Evolutionary conservation across 1,284 basidiomycete species (phyloP), one percentile per base, ranked within the genome.

Genomic region (Cryptococcus maquisensis): DNA sequence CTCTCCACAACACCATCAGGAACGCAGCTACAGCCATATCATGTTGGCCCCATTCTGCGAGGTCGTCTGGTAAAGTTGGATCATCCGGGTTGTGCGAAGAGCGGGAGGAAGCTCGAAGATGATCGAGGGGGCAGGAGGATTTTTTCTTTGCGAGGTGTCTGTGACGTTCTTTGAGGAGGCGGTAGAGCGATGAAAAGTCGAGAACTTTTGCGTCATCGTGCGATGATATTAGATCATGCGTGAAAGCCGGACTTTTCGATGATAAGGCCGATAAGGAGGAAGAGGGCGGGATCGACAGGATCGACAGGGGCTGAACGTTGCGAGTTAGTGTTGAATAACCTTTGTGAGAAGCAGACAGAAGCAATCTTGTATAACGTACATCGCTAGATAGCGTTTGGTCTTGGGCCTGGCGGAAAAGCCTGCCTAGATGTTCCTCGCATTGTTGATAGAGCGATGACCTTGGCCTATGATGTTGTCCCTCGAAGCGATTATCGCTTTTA

Each of bases 1-100:
- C 79, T 63, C 85, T 87, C 94, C 94, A 98, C 3, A 98, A 77
- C 0, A 94, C 79, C 74, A 98, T 92, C 42, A 97, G 78, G 73
- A 88, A 98, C 0, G 92, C 91, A 3, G 91, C 93, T 46, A 95
- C 91, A 1, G 88, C 89, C 44, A 95, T 86, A 71, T 96, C 92
- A 84, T 82, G 76, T 61, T 59, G 56, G 24, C 70, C 72, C 71
- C 71, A 74, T 61, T 61, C 53, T 16, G 72, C 67, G 21, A 73
- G 39, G 49, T 67, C 56, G 53, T 55, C 52, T 54, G 53, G 47
- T 24, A 58, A 23, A 26, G 45, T 32, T 32, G 40, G 35, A 36
- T 50, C 86, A 47, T 48, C n/a, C 28, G 41, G 40, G 39, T 18
- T 37, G 32, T 28, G 50, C 37, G 23, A 44, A 28, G 28, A 37